phyloP scores from a whole-genome alignment of 2,329 filamentous ascomycete species.

The Hyphodiscus sp. region DNA sequence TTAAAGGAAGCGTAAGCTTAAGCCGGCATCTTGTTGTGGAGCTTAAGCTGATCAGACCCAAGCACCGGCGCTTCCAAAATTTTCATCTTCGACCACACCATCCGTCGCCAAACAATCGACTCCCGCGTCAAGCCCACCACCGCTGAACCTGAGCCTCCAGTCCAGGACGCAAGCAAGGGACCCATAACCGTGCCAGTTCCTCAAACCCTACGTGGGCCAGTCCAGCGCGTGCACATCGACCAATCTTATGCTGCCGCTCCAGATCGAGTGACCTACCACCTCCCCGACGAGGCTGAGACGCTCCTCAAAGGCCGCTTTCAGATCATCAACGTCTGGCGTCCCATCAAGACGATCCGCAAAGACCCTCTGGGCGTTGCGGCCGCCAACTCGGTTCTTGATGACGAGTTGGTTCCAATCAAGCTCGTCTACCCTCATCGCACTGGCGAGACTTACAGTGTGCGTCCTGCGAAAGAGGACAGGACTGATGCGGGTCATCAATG shows the following conservation, averaged over 20 bases:
- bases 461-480: constrained; percentile 32
- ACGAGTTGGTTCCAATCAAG: constrained; percentile 41
- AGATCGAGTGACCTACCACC: constrained; percentile 37
- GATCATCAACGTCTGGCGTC: constrained; percentile 49
- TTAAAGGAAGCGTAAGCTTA: constrained; percentile 28
- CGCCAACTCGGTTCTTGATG: constrained; percentile 41
- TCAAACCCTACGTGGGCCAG: constrained; percentile 34
- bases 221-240: constrained; percentile 51
- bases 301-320: constrained; percentile 43
- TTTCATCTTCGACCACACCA: constrained; percentile 58
- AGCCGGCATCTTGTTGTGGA: background rate
- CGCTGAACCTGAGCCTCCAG: no score
- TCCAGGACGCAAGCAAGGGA: no score
- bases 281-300: constrained; percentile 37
- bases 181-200: background rate
- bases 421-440: constrained; percentile 33
- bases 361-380: constrained; percentile 50
- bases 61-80: constrained; percentile 51
- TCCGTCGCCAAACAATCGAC: constrained; percentile 35
- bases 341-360: constrained; percentile 43
- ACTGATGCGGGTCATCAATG: constrained; percentile 40
- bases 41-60: background rate
- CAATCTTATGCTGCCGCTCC: constrained; percentile 43
- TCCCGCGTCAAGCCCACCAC: constrained; percentile 16
- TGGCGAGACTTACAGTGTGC: constrained; percentile 7